A percentile compares a stretch with the other conserved stretches of the same genome.
phyloP scores from a whole-genome alignment of 2,329 filamentous ascomycete genomes.

The Mollisiaceae sp. region DNA sequence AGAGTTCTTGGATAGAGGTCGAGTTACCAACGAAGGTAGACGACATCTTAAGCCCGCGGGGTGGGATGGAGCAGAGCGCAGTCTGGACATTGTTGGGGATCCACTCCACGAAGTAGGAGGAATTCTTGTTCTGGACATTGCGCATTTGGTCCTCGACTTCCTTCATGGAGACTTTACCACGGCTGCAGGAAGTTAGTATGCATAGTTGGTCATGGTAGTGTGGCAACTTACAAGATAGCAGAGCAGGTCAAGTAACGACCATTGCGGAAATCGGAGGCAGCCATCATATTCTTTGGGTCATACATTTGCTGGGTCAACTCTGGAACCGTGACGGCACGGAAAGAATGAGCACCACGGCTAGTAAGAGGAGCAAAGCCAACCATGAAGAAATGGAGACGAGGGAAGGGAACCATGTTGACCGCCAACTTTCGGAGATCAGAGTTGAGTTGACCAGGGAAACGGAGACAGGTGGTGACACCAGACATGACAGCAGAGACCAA shows the following conservation, averaged over 20 bases:
- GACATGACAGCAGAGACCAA: slow-evolving; percentile 99
- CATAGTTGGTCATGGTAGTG: slow-evolving; percentile 11
- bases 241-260: slow-evolving; percentile 99
- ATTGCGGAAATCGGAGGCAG: slow-evolving; percentile 99
- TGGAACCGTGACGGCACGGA: slow-evolving; percentile 96
- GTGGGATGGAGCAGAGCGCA: slow-evolving; percentile 97
- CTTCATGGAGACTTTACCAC: slow-evolving; percentile 99
- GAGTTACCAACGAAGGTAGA: slow-evolving; percentile 99
- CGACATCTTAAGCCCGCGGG: slow-evolving; percentile 98
- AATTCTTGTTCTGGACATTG: slow-evolving; percentile 99
- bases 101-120: slow-evolving; percentile 99
- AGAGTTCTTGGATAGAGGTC: slow-evolving; percentile 99
- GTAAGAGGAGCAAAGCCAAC: slow-evolving; percentile 99
- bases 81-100: slow-evolving; percentile 99
- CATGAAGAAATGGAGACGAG: slow-evolving; percentile 99
- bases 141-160: slow-evolving; percentile 99
- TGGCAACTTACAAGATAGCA: slow-evolving; percentile 76
- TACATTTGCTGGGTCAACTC: slow-evolving; percentile 99
- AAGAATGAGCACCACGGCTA: slow-evolving; percentile 87
- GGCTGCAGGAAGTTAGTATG: slow-evolving; percentile 59
- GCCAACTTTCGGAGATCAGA: slow-evolving; percentile 99
- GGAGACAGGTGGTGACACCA: slow-evolving; percentile 96
- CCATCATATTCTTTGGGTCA: slow-evolving; percentile 99
- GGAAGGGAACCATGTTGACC: slow-evolving; percentile 99
- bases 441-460: slow-evolving; percentile 99